Base-by-base conservation (phyloP, 371 early-diverging fungal species). In the Agmasoma carcini region DNA sequence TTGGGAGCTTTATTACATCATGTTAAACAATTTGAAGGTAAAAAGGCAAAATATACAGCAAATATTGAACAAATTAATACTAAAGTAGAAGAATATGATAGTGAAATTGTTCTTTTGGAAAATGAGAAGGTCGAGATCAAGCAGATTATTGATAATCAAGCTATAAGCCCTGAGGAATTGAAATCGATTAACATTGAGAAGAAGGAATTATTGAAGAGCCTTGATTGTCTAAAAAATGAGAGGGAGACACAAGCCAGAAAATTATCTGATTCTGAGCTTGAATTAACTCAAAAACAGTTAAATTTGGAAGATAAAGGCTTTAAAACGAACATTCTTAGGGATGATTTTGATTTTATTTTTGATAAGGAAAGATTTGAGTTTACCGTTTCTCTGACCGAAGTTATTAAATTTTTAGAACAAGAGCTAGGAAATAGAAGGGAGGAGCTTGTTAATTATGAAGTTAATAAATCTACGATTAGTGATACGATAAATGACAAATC, bases 131-230 rank as follows among this genome's bases (percentile, higher is more conserved):
- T 49, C 0, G 71, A 72, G n/a, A 60, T 81, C 37, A 69, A 77
- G 52, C 46, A 59, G 5, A 58, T 74, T 9, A 82, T 86, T 12
- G 80, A 82, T 41, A 65, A 71, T 39, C 86, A 86, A 68, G 79
- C 80, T 53, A 80, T 86, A 19, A 81, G 80, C 31, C 79, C 81
- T 15, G 82, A 80, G 36, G 85, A 85, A 68, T 79, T 84, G 2
- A 81, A 83, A 48, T 78, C 81, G 37, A 84, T 86, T 85, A 84
- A 77, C 38, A 70, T 77, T 5, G 83, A 86, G 69, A 70, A 73
- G 56, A 53, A 60, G 1, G 51, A 53, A 14, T 51, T 75, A 14
- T 58, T 66, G 22, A 68, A 71, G 31, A 53, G 55, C 26, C 41
- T 73, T 14, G 75, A 75, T 39, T 64, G 59, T 31, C 38, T 70